Conservation (phyloP, 805 yeast genomes). For the Alloascoidea africana region DNA sequence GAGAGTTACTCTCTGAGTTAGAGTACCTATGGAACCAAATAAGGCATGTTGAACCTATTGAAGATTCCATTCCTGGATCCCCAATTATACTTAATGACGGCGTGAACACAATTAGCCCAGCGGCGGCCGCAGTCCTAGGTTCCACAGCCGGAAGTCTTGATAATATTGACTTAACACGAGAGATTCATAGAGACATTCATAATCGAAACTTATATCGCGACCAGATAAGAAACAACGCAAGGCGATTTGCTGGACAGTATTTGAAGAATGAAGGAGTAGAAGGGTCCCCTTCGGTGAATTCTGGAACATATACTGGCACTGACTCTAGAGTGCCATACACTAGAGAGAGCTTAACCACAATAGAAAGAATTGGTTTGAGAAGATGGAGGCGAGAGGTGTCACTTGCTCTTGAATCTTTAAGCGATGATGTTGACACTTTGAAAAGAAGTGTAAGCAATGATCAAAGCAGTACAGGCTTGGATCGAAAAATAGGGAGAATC, state of each 20-base stretch:
- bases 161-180: background rate
- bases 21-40: slow-evolving; percentile 67
- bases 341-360: background rate
- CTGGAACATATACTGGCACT: background rate
- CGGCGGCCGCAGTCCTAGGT: background rate
- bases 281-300: background rate
- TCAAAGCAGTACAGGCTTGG: background rate
- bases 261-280: background rate
- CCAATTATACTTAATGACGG: slow-evolving; percentile 3
- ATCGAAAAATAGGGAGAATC: background rate
- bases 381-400: background rate
- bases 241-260: background rate
- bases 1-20: slow-evolving; percentile 49
- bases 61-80: slow-evolving; percentile 5
- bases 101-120: background rate
- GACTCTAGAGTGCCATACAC: background rate
- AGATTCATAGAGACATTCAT: background rate
- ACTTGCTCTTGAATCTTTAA: background rate
- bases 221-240: background rate
- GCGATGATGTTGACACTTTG: background rate
- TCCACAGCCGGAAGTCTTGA: background rate
- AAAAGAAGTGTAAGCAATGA: background rate
- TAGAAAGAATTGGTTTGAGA: background rate
- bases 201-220: background rate
- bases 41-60: slow-evolving; percentile 23